phyloP scores from a whole-genome alignment of 331 rosid species.

The Arachis monticola region DNA sequence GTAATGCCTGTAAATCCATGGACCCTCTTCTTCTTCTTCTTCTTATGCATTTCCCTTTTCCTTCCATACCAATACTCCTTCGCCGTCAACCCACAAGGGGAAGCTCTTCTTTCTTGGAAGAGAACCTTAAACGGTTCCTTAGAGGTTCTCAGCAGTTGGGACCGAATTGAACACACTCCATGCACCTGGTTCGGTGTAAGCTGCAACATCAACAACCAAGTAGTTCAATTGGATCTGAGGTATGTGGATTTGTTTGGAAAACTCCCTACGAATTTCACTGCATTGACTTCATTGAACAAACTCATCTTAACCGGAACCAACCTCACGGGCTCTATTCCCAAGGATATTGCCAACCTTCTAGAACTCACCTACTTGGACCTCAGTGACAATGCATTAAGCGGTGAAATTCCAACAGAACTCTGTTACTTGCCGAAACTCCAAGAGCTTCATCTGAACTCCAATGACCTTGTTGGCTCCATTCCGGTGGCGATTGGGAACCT shows the following conservation, averaged over 20 bases:
- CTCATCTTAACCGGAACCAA: slow-evolving; percentile 71
- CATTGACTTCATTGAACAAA: slow-evolving; percentile 61
- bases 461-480: slow-evolving; percentile 67
- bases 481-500: slow-evolving; percentile 75
- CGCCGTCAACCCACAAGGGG: slow-evolving; percentile 79
- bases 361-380: slow-evolving; percentile 63
- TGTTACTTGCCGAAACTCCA: slow-evolving; percentile 55
- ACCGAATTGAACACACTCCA: slow-evolving; percentile 67
- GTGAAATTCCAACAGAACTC: slow-evolving; percentile 75
- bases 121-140: slow-evolving; percentile 64
- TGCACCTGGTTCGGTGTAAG: slow-evolving; percentile 85
- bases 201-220: slow-evolving; percentile 66
- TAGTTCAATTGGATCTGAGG: slow-evolving; percentile 64
- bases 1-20: slow-evolving; percentile 93
- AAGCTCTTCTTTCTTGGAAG: slow-evolving; percentile 87
- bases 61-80: slow-evolving; percentile 37
- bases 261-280: slow-evolving; percentile 64
- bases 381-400: slow-evolving; percentile 74
- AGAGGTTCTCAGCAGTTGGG: slow-evolving; percentile 59
- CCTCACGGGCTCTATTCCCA: slow-evolving; percentile 85
- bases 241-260: slow-evolving; percentile 72
- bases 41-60: slow-evolving; percentile 44
- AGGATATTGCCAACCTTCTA: slow-evolving; percentile 52
- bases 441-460: slow-evolving; percentile 70
- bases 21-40: slow-evolving; percentile 44